Evolutionary conservation across 129 eudicot species (phyloP), one percentile per base, ranked within the genome.

Genomic region (Pulicaria dysenterica): DNA sequence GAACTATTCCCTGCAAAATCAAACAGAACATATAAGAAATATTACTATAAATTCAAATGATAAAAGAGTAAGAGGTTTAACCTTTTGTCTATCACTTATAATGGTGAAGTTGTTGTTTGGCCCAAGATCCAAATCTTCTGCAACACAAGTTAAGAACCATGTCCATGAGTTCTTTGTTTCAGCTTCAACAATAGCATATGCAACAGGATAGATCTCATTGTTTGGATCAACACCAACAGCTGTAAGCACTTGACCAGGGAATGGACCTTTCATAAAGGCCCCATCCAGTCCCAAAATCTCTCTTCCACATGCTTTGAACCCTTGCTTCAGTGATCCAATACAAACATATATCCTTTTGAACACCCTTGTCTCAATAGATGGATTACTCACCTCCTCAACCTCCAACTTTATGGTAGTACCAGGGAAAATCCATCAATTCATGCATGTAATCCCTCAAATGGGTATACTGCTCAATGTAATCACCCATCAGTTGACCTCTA

Each of bases 31-130:
- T 12, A 11, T 1, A 12, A 3, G 0, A 6, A 44, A 46, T 1
- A 46, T 2, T 16, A 58, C 8, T 2, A 6, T 6, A 17, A 5
- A 6, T 19, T 16, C 13, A 37, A 16, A 16, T 16, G 0, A 37
- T 7, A 2, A 15, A 19, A 16, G 17, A 3, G 17, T 1, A 2
- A 58, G 6, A 34, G 7, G n/a, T n/a, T n/a, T n/a, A n/a, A 34
- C 67, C 45, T 60, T 60, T 11, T 60, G 67, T 37, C 19, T 60
- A 8, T 60, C 46, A 34, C 44, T 31, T 9, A 60, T 60, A 19
- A 60, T 31, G 3, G 67, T 60, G 11, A 36, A 60, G n/a, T 36
- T 60, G 7, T 7, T 12, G n/a, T 11, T 60, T 0, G 2, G 2
- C 10, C 15, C 16, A 2, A 60, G 3, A 1, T 60, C 16, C 5